These are phyloP conservation scores for Cicer chorassanicum DNA, from an alignment of 306 rosid genomes.

Conservation along the genomic window DNA sequence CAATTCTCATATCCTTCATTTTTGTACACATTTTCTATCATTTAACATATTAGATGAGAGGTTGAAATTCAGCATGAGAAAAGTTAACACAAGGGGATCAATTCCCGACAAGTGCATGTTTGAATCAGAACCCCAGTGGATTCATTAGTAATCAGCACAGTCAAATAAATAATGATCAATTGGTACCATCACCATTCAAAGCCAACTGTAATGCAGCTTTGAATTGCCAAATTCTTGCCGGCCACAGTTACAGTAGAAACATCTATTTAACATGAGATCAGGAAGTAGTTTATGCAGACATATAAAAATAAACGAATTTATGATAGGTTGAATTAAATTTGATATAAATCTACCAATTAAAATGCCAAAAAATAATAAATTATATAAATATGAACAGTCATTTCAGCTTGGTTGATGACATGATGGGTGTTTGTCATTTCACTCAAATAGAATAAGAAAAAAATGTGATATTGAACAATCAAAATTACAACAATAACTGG, in stretches of 20 bases:
- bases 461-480: constrained; percentile 8
- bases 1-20: background rate
- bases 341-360: background rate
- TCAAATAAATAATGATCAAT: background rate
- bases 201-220: background rate
- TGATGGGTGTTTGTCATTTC: too few relatives aligned
- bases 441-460: constrained; percentile 28
- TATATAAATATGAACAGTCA: background rate
- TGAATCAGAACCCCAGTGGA: background rate
- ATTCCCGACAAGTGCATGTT: too few relatives aligned
- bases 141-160: background rate
- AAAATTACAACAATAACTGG: constrained; percentile 41
- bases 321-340: constrained; percentile 15
- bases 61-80: background rate
- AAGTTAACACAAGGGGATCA: too few relatives aligned
- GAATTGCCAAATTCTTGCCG: background rate
- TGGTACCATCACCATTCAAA: background rate
- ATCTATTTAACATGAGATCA: background rate
- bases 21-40: background rate
- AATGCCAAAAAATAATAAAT: background rate
- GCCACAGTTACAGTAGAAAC: background rate
- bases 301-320: background rate
- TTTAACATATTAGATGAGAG: background rate
- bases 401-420: constrained; percentile 35
- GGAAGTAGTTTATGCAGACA: background rate